Evolutionary conservation across 352 stramenopile species (phyloP).

Genomic region (Globisporangium barbulae): DNA sequence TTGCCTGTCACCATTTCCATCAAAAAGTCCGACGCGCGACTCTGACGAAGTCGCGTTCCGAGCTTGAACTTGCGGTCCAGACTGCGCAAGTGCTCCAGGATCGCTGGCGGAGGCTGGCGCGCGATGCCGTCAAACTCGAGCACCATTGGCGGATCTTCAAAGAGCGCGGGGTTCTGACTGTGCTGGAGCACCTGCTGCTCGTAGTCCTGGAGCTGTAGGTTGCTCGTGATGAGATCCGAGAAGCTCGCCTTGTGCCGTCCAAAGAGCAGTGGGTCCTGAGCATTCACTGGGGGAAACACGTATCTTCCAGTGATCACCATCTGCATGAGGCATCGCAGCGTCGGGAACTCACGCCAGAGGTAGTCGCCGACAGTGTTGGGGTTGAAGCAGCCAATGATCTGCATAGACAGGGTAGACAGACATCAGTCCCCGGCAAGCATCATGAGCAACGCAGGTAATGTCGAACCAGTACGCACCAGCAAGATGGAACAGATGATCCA

Average conservation of each 20-base stretch:
- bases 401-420: not conserved
- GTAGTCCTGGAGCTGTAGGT: slow-evolving; percentile 65
- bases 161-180: slow-evolving; percentile 35
- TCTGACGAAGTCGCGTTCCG: slow-evolving; percentile 73
- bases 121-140: slow-evolving; percentile 66
- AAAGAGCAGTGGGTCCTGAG: slow-evolving; percentile 54
- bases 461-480: slow-evolving; percentile 37
- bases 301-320: slow-evolving; percentile 83
- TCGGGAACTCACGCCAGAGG: slow-evolving; percentile 73
- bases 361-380: slow-evolving; percentile 72
- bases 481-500: slow-evolving; percentile 85
- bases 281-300: slow-evolving; percentile 57
- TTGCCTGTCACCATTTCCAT: slow-evolving; percentile 83
- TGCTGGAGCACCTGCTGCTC: slow-evolving; percentile 67
- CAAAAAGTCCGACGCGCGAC: slow-evolving; percentile 72
- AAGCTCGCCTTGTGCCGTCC: slow-evolving; percentile 56
- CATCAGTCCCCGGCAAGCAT: slow-evolving; percentile 3
- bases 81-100: slow-evolving; percentile 70
- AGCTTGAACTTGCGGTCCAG: slow-evolving; percentile 77
- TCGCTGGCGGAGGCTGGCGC: slow-evolving; percentile 60
- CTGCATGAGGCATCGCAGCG: slow-evolving; percentile 77
- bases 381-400: slow-evolving; percentile 68
- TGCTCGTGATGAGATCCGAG: slow-evolving; percentile 49
- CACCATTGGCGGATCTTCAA: slow-evolving; percentile 68
- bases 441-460: not conserved